Evolutionary conservation across 495 filamentous ascomycete genomes (phyloP).

Genomic region (Neurospora terricola): DNA sequence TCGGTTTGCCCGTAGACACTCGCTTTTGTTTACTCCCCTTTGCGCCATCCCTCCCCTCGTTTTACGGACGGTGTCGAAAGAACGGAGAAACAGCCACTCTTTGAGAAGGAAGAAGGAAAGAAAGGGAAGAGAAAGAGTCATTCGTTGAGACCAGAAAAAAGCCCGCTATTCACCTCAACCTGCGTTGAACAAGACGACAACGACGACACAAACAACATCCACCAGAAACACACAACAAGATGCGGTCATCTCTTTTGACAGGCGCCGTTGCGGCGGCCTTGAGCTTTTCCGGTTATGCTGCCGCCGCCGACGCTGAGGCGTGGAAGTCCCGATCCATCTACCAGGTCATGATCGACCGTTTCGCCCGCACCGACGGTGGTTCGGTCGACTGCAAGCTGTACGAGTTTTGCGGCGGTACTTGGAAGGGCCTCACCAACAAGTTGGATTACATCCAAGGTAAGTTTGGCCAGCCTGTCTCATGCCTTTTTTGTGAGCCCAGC

Average conservation of each 20-base stretch:
- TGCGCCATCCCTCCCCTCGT: background rate
- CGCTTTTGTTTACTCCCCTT: background rate
- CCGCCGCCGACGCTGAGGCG: conserved; percentile 25
- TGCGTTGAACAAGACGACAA: background rate
- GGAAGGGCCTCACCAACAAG: conserved; percentile 28
- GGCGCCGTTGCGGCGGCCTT: conserved; percentile 12
- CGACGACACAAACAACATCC: background rate
- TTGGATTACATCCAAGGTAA: conserved; percentile 26
- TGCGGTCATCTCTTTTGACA: conserved; percentile 15
- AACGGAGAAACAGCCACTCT: conserved; percentile 7
- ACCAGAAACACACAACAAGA: conserved; percentile 2
- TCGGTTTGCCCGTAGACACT: background rate
- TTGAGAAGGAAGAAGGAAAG: conserved; percentile 6
- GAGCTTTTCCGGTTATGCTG: conserved; percentile 16
- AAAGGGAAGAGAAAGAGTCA: background rate
- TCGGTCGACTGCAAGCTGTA: conserved; percentile 44
- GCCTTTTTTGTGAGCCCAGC: background rate
- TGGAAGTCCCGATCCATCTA: conserved; percentile 62
- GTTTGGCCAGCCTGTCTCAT: background rate
- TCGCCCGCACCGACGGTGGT: conserved; percentile 50
- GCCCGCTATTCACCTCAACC: background rate
- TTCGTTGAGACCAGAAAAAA: background rate
- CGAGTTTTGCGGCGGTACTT: conserved; percentile 69
- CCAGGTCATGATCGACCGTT: conserved; percentile 67
- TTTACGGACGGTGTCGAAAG: background rate